Conservation (phyloP, 768 basidiomycete species). For the Naganishia kalamii region DNA sequence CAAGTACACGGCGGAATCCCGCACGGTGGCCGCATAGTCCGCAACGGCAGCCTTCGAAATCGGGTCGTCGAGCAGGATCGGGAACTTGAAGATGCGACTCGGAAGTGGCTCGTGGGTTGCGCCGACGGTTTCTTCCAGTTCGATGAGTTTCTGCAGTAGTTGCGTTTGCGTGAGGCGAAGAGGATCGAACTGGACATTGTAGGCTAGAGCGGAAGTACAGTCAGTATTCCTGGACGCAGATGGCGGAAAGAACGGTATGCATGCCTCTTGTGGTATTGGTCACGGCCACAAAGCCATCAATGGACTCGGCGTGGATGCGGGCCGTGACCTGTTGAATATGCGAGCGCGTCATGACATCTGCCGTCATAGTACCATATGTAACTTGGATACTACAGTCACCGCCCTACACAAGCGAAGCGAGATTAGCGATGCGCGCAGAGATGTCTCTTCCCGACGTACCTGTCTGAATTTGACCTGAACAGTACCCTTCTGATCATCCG, state of each 20-base stretch:
- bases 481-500: conserved; percentile 23
- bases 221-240: not conserved
- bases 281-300: conserved; percentile 53
- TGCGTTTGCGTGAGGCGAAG: conserved; percentile 48
- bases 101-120: conserved; percentile 51
- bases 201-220: conserved; percentile 19
- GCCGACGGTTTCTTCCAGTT: conserved; percentile 48
- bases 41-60: conserved; percentile 57
- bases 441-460: conserved; percentile 42
- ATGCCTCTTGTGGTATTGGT: conserved; percentile 60
- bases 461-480: conserved; percentile 55
- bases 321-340: conserved; percentile 53
- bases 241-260: conserved; percentile 13
- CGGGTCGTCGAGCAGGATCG: conserved; percentile 59
- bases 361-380: conserved; percentile 57
- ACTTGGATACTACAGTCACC: conserved; percentile 62
- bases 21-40: conserved; percentile 54
- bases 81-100: conserved; percentile 57
- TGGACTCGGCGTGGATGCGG: conserved; percentile 43
- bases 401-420: conserved; percentile 48
- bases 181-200: conserved; percentile 55
- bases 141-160: conserved; percentile 50
- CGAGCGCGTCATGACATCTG: conserved; percentile 56
- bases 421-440: not conserved
- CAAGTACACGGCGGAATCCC: conserved; percentile 60